Percentiles rank a stretch among this genome's conserved stretches.
phyloP scores from a whole-genome alignment of 768 basidiomycete genomes.

The Sarcodon aspratus region DNA sequence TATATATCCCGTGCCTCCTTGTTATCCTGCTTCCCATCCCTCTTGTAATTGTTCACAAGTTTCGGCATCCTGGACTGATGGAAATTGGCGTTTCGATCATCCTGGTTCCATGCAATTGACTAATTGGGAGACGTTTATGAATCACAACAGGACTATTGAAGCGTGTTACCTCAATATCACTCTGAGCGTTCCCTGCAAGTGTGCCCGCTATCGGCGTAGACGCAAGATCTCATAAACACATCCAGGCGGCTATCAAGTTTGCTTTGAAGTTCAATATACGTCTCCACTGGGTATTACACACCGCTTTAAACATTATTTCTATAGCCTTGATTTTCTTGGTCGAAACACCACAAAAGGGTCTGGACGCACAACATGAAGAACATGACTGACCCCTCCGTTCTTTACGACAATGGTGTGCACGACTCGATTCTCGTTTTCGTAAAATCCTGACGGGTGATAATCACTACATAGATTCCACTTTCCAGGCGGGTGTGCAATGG shows the following conservation, averaged over 20 bases:
- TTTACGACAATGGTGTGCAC: constrained; percentile 11
- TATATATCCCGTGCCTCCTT: constrained; percentile 28
- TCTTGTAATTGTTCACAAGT: constrained; percentile 28
- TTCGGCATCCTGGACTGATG: constrained; percentile 16
- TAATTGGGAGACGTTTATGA: constrained; percentile 22
- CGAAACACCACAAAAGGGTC: constrained; percentile 25
- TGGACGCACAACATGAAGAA: constrained; percentile 32
- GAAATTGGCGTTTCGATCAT: constrained; percentile 28
- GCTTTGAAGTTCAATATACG: constrained; percentile 23
- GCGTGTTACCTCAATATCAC: constrained; percentile 36
- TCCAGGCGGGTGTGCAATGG: constrained; percentile 37
- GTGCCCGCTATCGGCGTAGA: constrained; percentile 30
- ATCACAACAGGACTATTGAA: constrained; percentile 35
- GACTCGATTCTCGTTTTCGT: constrained; percentile 2
- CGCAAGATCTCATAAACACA: constrained; percentile 23
- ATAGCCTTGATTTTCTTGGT: constrained; percentile 27
- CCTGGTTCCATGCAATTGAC: constrained; percentile 27
- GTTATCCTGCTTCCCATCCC: constrained; percentile 25
- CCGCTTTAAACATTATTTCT: background rate
- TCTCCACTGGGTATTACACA: constrained; percentile 11
- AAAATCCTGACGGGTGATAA: constrained; percentile 9
- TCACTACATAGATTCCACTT: constrained; percentile 13
- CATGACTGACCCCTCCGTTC: constrained; percentile 14
- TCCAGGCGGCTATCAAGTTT: constrained; percentile 29
- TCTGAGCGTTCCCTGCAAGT: constrained; percentile 26